Evolutionary conservation across 2,329 filamentous ascomycete species (phyloP).

Genomic region (Aspergillus sp.): DNA sequence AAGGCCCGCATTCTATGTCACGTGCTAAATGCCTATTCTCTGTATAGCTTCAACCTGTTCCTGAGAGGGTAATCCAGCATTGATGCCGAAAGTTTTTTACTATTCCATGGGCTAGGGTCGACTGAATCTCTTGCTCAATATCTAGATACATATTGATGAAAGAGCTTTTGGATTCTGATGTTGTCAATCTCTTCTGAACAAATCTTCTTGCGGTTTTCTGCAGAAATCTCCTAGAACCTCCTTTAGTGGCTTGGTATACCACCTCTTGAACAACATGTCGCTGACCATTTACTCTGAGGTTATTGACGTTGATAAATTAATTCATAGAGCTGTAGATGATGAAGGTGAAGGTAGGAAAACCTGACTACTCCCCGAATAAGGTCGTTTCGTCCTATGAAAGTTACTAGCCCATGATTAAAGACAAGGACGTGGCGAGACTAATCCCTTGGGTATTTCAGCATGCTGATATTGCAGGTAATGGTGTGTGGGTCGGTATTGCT

Average conservation of each 20-base stretch:
- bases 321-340: neutral
- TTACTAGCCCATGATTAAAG: neutral
- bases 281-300: constrained; percentile 3
- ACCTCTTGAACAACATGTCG: constrained; percentile 5
- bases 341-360: constrained; percentile 2
- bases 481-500: no score
- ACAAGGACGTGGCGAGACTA: constrained; percentile 1
- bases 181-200: no score
- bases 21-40: neutral
- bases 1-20: neutral
- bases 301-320: constrained; percentile 4
- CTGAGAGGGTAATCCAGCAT: neutral
- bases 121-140: no score
- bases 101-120: no score
- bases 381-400: neutral
- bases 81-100: no score
- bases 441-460: constrained; percentile 4
- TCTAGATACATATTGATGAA: no score
- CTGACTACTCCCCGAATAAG: neutral
- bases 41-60: neutral
- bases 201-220: no score
- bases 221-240: no score
- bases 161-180: no score
- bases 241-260: neutral
- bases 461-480: neutral